A percentile compares a stretch with the other conserved stretches of the same genome.
Evolutionary conservation across 495 filamentous ascomycete species (phyloP).

Genomic region (Stereocaulon alpinum): DNA sequence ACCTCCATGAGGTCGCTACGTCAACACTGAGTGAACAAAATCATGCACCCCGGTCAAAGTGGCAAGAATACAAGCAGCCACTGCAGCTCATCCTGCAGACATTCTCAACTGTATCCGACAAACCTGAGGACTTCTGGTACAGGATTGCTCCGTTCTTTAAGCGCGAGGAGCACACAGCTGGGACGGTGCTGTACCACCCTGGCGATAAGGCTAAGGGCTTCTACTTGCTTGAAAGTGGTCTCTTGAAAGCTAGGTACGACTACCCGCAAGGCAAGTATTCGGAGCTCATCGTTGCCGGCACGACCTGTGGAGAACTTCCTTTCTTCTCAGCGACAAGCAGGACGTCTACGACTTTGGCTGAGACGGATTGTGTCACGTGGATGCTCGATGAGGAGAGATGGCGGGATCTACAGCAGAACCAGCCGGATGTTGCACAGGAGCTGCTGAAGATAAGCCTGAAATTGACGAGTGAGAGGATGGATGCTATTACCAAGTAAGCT

Average conservation of each 20-base stretch:
- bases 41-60: constrained; percentile 45
- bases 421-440: constrained; percentile 71
- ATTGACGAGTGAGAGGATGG: constrained; percentile 81
- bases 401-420: constrained; percentile 54
- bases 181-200: constrained; percentile 63
- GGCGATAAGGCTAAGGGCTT: constrained; percentile 66
- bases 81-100: constrained; percentile 85
- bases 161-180: constrained; percentile 52
- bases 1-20: constrained; percentile 68
- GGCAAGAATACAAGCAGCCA: constrained; percentile 79
- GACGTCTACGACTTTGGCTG: constrained; percentile 75
- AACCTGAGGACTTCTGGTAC: constrained; percentile 94
- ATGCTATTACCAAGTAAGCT: constrained; percentile 69
- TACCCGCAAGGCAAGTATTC: constrained; percentile 79
- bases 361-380: constrained; percentile 77
- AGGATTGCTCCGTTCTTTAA: constrained; percentile 60
- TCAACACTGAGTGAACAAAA: constrained; percentile 55
- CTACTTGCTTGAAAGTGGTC: constrained; percentile 83
- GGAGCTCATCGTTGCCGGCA: constrained; percentile 87
- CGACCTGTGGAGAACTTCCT: constrained; percentile 89
- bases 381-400: constrained; percentile 59
- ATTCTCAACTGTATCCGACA: constrained; percentile 65
- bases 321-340: constrained; percentile 86
- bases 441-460: constrained; percentile 75
- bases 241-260: constrained; percentile 80